Evolutionary conservation across 495 filamentous ascomycete genomes (phyloP).

Genomic region (Aspergillus affinis): DNA sequence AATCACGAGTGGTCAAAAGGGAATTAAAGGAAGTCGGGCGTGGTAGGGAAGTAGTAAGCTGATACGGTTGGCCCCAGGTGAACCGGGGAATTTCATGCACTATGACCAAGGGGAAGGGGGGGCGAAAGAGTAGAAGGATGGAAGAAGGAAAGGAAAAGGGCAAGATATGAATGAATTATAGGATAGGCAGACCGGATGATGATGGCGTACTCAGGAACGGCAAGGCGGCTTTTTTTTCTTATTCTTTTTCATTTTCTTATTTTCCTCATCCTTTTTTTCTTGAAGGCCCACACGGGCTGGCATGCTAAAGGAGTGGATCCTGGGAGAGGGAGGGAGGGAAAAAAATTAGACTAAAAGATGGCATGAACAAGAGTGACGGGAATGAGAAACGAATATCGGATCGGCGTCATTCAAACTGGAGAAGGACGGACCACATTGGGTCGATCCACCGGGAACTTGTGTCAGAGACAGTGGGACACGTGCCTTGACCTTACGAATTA

Average conservation of each 20-base stretch:
- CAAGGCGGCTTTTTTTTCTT: background rate
- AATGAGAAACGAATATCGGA: background rate
- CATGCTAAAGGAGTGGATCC: conserved; percentile 23
- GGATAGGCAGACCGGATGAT: conserved; percentile 5
- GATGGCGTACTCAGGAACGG: background rate
- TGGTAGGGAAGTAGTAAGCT: background rate
- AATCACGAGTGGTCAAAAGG: background rate
- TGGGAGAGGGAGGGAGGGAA: conserved; percentile 8
- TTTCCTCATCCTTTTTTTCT: background rate
- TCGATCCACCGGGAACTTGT: background rate
- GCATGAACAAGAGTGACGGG: conserved; percentile 8
- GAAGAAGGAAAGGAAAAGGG: background rate
- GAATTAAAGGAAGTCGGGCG: background rate
- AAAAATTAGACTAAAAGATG: too few species aligned
- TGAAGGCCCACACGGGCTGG: conserved; percentile 24
- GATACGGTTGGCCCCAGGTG: background rate
- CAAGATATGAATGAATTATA: conserved; percentile 1
- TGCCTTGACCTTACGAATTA: too few species aligned
- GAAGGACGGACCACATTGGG: background rate
- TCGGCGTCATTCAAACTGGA: background rate
- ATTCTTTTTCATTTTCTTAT: background rate
- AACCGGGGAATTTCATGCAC: background rate
- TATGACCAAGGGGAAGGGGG: background rate
- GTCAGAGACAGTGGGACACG: background rate
- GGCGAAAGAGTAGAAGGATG: background rate